Conservation (phyloP, 2,329 filamentous ascomycete genomes). For the Cytospora piceae region DNA sequence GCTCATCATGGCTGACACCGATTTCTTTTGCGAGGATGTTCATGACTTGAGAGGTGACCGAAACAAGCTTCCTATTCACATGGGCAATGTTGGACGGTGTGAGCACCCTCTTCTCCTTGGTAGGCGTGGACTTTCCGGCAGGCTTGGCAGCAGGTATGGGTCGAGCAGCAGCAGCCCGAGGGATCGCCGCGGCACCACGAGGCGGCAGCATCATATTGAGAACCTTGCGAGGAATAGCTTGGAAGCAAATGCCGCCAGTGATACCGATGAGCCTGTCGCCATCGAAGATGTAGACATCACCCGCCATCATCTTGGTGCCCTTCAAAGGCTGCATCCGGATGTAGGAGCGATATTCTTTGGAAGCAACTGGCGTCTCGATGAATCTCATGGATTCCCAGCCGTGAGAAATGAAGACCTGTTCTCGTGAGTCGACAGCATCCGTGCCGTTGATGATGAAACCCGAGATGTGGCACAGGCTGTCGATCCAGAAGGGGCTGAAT, state of each 20-base stretch:
- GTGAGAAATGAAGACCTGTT: conserved; percentile 62
- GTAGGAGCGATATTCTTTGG: conserved; percentile 58
- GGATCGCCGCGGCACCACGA: conserved; percentile 48
- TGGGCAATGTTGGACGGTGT: conserved; percentile 51
- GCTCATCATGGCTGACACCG: conserved; percentile 57
- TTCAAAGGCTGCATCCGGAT: conserved; percentile 60
- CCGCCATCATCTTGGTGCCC: conserved; percentile 55
- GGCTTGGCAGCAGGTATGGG: conserved; percentile 40
- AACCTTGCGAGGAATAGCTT: conserved; percentile 66
- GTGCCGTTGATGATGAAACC: conserved; percentile 65
- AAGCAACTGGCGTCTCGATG: conserved; percentile 48
- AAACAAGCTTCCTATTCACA: conserved; percentile 56
- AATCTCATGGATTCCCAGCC: conserved; percentile 60
- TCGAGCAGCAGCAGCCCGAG: conserved; percentile 39
- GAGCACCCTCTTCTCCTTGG: conserved; percentile 50
- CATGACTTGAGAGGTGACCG: conserved; percentile 51
- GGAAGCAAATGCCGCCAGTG: conserved; percentile 64
- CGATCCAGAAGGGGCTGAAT: conserved; percentile 62
- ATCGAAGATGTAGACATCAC: conserved; percentile 60
- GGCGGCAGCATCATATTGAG: conserved; percentile 70
- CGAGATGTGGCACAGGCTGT: conserved; percentile 61
- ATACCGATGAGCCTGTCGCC: conserved; percentile 54
- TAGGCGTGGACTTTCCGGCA: conserved; percentile 34
- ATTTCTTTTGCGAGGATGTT: conserved; percentile 61
- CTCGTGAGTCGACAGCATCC: conserved; percentile 57